Evolutionary conservation across 2,329 filamentous ascomycete genomes (phyloP), one percentile per base, ranked within the genome.

Genomic region (Beauveria brongniartii): DNA sequence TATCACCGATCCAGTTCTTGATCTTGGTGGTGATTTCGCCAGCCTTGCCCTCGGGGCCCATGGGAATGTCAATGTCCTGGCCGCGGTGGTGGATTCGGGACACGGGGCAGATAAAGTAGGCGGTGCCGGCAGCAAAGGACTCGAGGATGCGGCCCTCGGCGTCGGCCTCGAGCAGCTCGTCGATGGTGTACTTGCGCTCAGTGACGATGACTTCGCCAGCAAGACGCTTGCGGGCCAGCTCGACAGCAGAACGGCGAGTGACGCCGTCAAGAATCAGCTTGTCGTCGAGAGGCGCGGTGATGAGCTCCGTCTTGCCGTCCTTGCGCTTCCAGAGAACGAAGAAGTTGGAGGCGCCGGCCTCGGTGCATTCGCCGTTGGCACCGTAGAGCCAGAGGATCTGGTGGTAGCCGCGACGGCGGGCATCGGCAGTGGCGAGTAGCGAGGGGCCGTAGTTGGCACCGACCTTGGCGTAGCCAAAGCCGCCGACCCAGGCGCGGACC

Each of bases 361-460:
- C 92, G 2, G 92, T 97, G 65, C 95, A 92, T 70, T 85, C 84
- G 57, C 83, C 84, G 67, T 93, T 81, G 46, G 83, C 74, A 1
- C 91, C 91, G 69, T 96, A 94, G 55, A 97, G 81, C 92, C 92
- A 97, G n/a, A 97, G 82, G 61, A 97, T 88, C 80, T 97, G 93
- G 70, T 93, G 84, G 75, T 86, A 97, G 0, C 93, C 92, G 46
- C 83, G 77, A 12, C 77, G 78, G 61, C 86, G 78, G 3, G 92
- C 92, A 73, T 92, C 89, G 20, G 82, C 81, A 54, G 92, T 92
- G 3, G 91, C 90, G 59, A 91, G 80, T 59, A 97, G 80, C 22
- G 84, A 87, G 20, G 92, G 92, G 0, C 92, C 92, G 73, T 96
- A 97, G 79, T 96, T 97, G 63, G 92, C 92, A 59, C 92, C 92